A percentile compares a stretch with the other conserved stretches of the same genome.
Evolutionary conservation across 371 early-diverging fungal genomes (phyloP).

Genomic region (Caulochytrium protostelioides): DNA sequence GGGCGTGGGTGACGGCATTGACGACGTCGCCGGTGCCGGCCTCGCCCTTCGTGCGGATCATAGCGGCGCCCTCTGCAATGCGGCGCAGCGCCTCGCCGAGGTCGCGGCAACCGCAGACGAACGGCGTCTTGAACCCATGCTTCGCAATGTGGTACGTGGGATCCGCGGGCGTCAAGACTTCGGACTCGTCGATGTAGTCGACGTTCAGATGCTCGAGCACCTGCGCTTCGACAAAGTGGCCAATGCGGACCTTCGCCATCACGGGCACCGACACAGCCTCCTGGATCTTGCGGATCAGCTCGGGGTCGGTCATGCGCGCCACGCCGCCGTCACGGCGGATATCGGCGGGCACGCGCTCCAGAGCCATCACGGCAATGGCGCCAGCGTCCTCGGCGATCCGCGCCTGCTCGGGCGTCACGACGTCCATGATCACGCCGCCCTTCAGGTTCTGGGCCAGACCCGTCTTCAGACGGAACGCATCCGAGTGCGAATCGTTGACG

Average conservation of each 20-base stretch:
- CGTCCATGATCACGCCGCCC: slow-evolving; percentile 98
- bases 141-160: slow-evolving; percentile 83
- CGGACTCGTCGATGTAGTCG: slow-evolving; percentile 92
- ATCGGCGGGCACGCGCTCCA: slow-evolving; percentile 95
- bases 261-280: slow-evolving; percentile 91
- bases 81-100: slow-evolving; percentile 90
- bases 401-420: slow-evolving; percentile 88
- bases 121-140: slow-evolving; percentile 75
- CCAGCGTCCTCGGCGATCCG: slow-evolving; percentile 94
- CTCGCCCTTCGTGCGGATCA: slow-evolving; percentile 96
- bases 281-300: slow-evolving; percentile 88
- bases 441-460: slow-evolving; percentile 94
- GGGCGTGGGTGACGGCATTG: slow-evolving; percentile 85
- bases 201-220: slow-evolving; percentile 74
- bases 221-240: slow-evolving; percentile 95
- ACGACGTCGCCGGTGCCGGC: slow-evolving; percentile 92
- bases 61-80: slow-evolving; percentile 88
- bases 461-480: slow-evolving; percentile 40
- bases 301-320: slow-evolving; percentile 94
- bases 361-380: slow-evolving; percentile 93
- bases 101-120: slow-evolving; percentile 87
- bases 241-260: slow-evolving; percentile 96
- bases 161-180: slow-evolving; percentile 89
- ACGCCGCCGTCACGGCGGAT: slow-evolving; percentile 93
- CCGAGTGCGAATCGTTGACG: too few relatives aligned